Conservation (phyloP, 768 basidiomycete species). For the Lactarius sp. region DNA sequence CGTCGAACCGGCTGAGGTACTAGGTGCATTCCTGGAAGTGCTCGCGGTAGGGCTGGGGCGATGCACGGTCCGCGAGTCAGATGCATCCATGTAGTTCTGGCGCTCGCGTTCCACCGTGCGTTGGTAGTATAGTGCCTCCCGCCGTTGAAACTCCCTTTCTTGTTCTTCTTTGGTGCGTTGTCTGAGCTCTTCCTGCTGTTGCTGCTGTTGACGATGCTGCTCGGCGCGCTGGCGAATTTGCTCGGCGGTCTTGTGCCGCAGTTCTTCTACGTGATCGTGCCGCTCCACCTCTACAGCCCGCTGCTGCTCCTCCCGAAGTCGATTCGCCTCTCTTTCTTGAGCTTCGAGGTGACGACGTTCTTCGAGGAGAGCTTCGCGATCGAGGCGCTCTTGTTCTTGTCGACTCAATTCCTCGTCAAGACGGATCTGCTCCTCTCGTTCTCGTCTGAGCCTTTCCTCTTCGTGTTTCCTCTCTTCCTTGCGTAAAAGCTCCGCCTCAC, state of each 20-base stretch:
- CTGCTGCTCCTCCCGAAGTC: conserved; percentile 14
- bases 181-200: background rate
- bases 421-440: too few species aligned
- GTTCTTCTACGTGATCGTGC: conserved; percentile 18
- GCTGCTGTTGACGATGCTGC: too few species aligned
- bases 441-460: conserved; percentile 1
- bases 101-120: conserved; percentile 25
- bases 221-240: too few species aligned
- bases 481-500: conserved; percentile 10
- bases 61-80: conserved; percentile 11
- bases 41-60: too few species aligned
- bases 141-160: conserved; percentile 28
- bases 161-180: conserved; percentile 34
- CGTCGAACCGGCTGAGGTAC: conserved; percentile 20
- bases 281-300: conserved; percentile 11
- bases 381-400: too few species aligned
- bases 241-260: too few species aligned
- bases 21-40: background rate
- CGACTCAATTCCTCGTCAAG: too few species aligned
- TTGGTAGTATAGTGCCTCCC: conserved; percentile 23
- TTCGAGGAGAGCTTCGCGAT: too few species aligned
- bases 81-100: conserved; percentile 29
- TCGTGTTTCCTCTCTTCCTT: conserved; percentile 21
- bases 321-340: conserved; percentile 11
- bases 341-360: background rate